Base-by-base conservation (phyloP, 306 rosid genomes). In the Trifolium pratense region DNA sequence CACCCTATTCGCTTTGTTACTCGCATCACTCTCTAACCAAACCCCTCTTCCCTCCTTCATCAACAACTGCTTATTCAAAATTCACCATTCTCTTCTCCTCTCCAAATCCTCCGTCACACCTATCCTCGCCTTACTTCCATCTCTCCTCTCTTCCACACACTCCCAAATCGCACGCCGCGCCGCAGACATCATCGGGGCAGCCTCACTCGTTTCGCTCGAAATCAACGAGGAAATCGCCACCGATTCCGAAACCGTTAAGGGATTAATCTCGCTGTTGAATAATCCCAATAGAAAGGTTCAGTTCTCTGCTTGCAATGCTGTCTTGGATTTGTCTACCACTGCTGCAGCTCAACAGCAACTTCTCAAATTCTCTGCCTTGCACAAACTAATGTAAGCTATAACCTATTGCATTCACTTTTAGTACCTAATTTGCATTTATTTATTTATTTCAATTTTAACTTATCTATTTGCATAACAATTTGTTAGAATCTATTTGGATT, bases 271-370 rank as follows among this genome's bases (percentile, higher is more conserved):
- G 0, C 74, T 84, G 0, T 67, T 92, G 71, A 68, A 14, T 9
- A 83, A 32, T 75, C 79, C 87, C 0, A 74, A 80, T 55, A 81
- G 75, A 58, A 73, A 65, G 31, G 80, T 83, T 67, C 15, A 75
- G 3, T 61, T 76, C 51, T 87, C 94, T 72, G 85, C 92, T 11
- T 92, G 96, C 78, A 88, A 88, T 76, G 92, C 98, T 45, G 71
- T 88, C 5, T 64, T 92, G 76, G 92, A 92, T 75, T 78, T 92
- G 77, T 81, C 88, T 55, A 80, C 85, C 4, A 87, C 92, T 17
- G 49, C 53, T 9, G 23, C 73, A 18, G 96, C 86, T 0, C 84
- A 86, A 36, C 86, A 70, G 18, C 68, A 86, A 23, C 82, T 92
- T 23, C 55, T 88, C 69, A 66, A 73, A 12, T 43, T 77, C 77